Base-by-base conservation (phyloP, 495 filamentous ascomycete species). In the Penicillium pulvis region DNA sequence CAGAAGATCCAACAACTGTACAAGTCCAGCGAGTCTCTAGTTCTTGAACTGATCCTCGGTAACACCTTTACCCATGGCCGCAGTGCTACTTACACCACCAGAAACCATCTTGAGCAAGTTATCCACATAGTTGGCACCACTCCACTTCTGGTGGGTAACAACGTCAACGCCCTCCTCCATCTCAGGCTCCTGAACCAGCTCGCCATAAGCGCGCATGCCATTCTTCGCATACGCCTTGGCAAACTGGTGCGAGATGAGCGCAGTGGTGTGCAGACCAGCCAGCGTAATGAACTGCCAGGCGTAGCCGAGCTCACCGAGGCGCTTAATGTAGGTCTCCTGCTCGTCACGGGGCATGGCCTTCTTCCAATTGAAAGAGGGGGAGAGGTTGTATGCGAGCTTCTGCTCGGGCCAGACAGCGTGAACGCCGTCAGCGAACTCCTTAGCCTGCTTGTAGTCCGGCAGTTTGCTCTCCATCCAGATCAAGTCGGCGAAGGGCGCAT, bases 231-330 rank as follows among this genome's bases (percentile, higher is more conserved):
- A 98, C 24, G 92, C 91, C 73, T 86, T 85, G 51, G 92, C 86
- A 75, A 98, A 98, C 51, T 87, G 83, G 72, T 97, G 86, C 44
- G 85, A 85, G 75, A 95, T 95, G 26, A 98, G 83, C 20, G 94
- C 94, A 6, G 91, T 96, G 30, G 90, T 96, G 81, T 98, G 95
- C 64, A 98, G 82, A 58, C 94, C 95, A n/a, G 93, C 94, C 35
- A 98, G 86, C 31, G 95, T 98, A 81, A 98, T 98, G 85, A 98
- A 98, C 75, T 98, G 94, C 94, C 94, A 98, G 83, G 89, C 95
- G 84, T 97, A 98, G 48, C 94, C 94, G 31, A 98, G 85, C 43
- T 76, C 73, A 55, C 86, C 91, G 41, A 98, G 88, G 20, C 93
- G 90, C 59, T 87, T 78, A 79, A 98, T 98, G 78, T 97, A 98